Evolutionary conservation across 2,329 filamentous ascomycete genomes (phyloP).

Genomic region (Ceratocystis cacaofunesta): DNA sequence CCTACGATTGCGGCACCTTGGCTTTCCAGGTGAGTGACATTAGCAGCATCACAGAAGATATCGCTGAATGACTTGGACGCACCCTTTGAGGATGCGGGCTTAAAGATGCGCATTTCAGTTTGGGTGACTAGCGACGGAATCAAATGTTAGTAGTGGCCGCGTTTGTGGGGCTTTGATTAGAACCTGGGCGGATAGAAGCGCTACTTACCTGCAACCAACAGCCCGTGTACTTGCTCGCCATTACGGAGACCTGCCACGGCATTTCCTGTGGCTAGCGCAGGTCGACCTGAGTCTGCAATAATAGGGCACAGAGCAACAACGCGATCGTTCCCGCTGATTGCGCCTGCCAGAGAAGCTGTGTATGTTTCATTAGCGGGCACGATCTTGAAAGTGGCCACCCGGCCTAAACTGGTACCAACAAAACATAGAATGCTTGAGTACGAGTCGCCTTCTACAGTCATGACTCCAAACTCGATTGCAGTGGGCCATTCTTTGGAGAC

Average conservation of each 20-base stretch:
- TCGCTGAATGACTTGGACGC: constrained; percentile 82
- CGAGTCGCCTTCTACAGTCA: constrained; percentile 84
- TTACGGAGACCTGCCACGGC: constrained; percentile 62
- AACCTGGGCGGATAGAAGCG: too few species aligned
- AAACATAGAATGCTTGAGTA: constrained; percentile 92
- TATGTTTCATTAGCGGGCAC: constrained; percentile 63
- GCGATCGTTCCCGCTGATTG: constrained; percentile 48
- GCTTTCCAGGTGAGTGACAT: constrained; percentile 58
- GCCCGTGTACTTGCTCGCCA: constrained; percentile 63
- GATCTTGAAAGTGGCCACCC: constrained; percentile 79
- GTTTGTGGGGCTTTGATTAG: too few species aligned
- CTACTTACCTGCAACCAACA: constrained; percentile 54
- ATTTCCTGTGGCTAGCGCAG: constrained; percentile 59
- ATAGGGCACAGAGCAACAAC: constrained; percentile 70
- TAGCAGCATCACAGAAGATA: constrained; percentile 64
- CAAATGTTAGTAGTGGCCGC: background rate
- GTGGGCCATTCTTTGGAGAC: constrained; percentile 57
- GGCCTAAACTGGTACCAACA: constrained; percentile 73
- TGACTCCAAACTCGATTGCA: constrained; percentile 75
- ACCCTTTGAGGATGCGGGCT: constrained; percentile 71
- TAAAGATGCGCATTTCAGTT: constrained; percentile 76
- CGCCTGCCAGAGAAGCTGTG: constrained; percentile 54
- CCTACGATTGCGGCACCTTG: constrained; percentile 62
- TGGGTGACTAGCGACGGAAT: constrained; percentile 34
- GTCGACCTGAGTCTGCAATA: constrained; percentile 58